Conservation (phyloP, 2,329 filamentous ascomycete species). For the Paracamarosporium sp. region DNA sequence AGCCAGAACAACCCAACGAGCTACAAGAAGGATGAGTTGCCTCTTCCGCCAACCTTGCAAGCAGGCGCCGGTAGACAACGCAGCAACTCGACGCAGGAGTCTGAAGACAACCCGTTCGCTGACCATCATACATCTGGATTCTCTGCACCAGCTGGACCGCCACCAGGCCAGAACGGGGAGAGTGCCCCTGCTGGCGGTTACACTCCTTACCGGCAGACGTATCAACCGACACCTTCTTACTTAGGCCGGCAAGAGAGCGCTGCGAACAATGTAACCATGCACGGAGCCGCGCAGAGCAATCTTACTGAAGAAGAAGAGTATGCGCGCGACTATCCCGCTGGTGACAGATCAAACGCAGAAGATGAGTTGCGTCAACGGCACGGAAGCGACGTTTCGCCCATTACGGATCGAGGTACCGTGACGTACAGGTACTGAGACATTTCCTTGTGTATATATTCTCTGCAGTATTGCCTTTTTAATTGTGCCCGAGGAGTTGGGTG, state of each 20-base stretch:
- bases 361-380: constrained; percentile 21
- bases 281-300: constrained; percentile 40
- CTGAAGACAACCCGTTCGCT: constrained; percentile 49
- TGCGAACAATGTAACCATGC: constrained; percentile 54
- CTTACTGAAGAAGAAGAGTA: constrained; percentile 37
- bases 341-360: constrained; percentile 32
- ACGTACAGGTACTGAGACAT: constrained; percentile 44
- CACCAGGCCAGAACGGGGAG: constrained; percentile 22
- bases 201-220: constrained; percentile 42
- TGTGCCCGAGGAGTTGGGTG: not conserved
- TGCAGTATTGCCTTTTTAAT: not conserved
- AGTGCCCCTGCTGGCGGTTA: constrained; percentile 20
- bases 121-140: constrained; percentile 48
- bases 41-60: constrained; percentile 36
- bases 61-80: constrained; percentile 26
- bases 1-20: constrained; percentile 9
- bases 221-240: constrained; percentile 51
- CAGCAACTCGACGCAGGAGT: constrained; percentile 12
- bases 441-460: not conserved
- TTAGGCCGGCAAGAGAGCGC: constrained; percentile 53
- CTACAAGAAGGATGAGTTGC: constrained; percentile 26
- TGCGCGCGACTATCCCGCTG: constrained; percentile 25
- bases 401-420: constrained; percentile 44
- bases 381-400: constrained; percentile 41
- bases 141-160: constrained; percentile 31